phyloP scores from a whole-genome alignment of 768 basidiomycete species.

The Leccinum fibrillosum region DNA sequence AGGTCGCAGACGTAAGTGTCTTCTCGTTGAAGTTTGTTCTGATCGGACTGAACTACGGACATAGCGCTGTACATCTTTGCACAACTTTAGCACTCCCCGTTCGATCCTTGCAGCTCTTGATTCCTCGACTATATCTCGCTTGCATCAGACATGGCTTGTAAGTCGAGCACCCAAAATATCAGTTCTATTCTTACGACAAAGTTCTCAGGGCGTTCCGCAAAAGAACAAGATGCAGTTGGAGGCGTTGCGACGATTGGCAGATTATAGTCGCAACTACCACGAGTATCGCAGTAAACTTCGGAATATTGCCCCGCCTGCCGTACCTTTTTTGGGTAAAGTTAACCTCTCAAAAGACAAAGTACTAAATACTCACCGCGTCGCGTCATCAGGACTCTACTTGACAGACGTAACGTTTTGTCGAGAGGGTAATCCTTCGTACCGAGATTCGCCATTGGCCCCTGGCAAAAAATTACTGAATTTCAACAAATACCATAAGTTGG shows the following conservation, averaged over 20 bases:
- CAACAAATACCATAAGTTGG: constrained; percentile 92
- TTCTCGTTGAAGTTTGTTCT: constrained; percentile 1
- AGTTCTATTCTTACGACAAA: constrained; percentile 5
- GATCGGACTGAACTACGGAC: constrained; percentile 8
- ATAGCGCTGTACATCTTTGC: constrained; percentile 78
- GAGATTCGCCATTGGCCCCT: constrained; percentile 73
- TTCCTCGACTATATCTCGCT: constrained; percentile 88
- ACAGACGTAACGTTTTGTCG: constrained; percentile 95
- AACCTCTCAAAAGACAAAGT: not conserved
- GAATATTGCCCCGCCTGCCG: constrained; percentile 85
- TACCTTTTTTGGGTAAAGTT: constrained; percentile 86
- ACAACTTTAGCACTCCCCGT: constrained; percentile 91
- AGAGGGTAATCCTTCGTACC: constrained; percentile 87
- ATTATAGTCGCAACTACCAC: constrained; percentile 86
- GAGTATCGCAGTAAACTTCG: constrained; percentile 88
- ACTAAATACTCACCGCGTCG: constrained; percentile 8
- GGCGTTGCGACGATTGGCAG: constrained; percentile 76
- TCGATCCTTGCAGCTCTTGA: constrained; percentile 94
- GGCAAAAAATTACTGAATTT: constrained; percentile 88
- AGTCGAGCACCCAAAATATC: constrained; percentile 28
- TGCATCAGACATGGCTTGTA: constrained; percentile 93
- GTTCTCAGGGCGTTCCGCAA: constrained; percentile 69
- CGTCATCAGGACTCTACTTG: constrained; percentile 66
- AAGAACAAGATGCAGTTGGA: constrained; percentile 84
- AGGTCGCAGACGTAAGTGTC: constrained; percentile 78